Evolutionary conservation across 805 yeast species (phyloP), one percentile per base, ranked within the genome.

Genomic region (Komagataella phaffii): DNA sequence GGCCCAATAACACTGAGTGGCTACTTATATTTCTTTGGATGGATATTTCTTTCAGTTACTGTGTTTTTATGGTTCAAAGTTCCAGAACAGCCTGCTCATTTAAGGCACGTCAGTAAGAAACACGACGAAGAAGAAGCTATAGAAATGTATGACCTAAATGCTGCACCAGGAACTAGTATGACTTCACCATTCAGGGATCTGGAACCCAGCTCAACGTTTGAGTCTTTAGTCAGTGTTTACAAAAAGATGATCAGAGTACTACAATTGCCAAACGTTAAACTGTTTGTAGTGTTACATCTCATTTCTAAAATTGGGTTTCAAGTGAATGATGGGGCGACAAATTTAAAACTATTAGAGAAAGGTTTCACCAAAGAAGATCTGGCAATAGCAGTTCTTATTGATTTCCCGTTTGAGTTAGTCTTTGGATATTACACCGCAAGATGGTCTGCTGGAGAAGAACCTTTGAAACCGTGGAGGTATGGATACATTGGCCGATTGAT

Each of bases 371-470:
- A 90, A 63, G 99, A 93, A 64, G 98, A 93, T 62, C 70, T 93
- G 45, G 95, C 98, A 1, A 78, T 93, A 18, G 87, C 96, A 0
- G 98, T 91, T 0, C 68, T 93, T 48, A 87, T 93, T 49, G 96
- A 93, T 64, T 93, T 93, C 66, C 99, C 99, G 8, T 89, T 93
- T 64, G 98, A 93, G 64, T 85, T 93, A 63, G 68, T 91, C 3
- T 91, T 93, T 67, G 98, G 99, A 1, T 93, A 89, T 64, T 90
- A 89, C 59, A 95, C 95, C 1, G 99, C 96, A 5, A 80, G 88
- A 59, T 88, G 97, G 96, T 86, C 96, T 0, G 77, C 85, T 0
- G 95, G 95, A 3, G 68, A 72, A 47, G 73, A 80, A 40, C 86
- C 96, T 0, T 71, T 93, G 51, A 76, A 75, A 49, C 98, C 98